phyloP scores from a whole-genome alignment of 805 yeast genomes.

The Geotrichum ghanense region DNA sequence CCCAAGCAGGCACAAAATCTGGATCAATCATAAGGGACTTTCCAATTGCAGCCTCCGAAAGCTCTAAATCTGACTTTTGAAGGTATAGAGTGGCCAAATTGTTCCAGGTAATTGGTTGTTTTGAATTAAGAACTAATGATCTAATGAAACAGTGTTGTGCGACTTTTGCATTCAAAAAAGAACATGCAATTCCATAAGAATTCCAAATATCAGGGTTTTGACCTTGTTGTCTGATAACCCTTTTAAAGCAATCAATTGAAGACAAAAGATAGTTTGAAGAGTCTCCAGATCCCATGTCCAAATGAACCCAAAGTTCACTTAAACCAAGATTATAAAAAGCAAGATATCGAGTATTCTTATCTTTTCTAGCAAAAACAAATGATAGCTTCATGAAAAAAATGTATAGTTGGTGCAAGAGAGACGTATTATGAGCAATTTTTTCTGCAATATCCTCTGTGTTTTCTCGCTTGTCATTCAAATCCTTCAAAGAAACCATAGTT shows the following conservation, averaged over 20 bases:
- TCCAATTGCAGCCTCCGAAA: conserved; percentile 62
- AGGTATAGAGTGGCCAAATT: conserved; percentile 72
- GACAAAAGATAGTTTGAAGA: conserved; percentile 30
- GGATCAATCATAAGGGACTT: conserved; percentile 80
- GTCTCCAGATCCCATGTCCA: conserved; percentile 18
- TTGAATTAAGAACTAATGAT: conserved; percentile 58
- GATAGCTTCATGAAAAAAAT: background rate
- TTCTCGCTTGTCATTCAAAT: conserved; percentile 11
- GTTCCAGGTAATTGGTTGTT: conserved; percentile 63
- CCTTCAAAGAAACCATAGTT: conserved; percentile 11
- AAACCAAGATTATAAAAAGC: conserved; percentile 62
- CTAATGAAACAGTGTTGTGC: conserved; percentile 91
- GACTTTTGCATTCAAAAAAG: conserved; percentile 51
- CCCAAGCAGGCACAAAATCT: conserved; percentile 64
- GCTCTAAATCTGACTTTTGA: conserved; percentile 50
- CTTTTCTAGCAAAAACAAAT: background rate
- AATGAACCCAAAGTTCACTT: conserved; percentile 40
- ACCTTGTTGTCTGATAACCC: conserved; percentile 61
- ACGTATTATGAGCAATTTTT: background rate
- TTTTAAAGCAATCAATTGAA: conserved; percentile 49
- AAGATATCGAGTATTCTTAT: conserved; percentile 3
- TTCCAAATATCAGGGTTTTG: conserved; percentile 69
- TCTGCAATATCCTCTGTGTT: conserved; percentile 8
- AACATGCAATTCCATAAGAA: conserved; percentile 67
- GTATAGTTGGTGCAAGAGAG: background rate